Base-by-base conservation (phyloP, 768 basidiomycete genomes). In the Russula earlei region DNA sequence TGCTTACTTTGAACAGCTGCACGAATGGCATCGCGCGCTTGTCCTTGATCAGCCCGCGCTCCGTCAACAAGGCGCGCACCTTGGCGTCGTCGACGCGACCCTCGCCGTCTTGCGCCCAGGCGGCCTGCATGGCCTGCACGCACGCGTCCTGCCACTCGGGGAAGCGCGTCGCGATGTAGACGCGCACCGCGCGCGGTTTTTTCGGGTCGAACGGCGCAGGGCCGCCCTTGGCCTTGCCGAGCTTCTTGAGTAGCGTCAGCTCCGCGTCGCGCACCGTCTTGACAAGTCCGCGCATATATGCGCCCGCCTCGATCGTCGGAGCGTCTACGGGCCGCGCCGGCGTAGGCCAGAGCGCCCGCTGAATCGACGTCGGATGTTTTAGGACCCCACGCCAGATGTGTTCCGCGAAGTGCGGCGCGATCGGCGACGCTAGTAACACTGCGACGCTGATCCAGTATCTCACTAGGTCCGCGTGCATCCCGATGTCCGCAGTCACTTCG, bases 21-120 rank as follows among this genome's bases (percentile, higher is more conserved):
- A 93, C 81, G 72, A 95, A 97, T 6, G 94, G 94, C 95, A 97
- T 98, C 40, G 79, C 79, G 41, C 84, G 81, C 75, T 98, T 98
- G 73, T 98, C 92, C 78, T 96, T 97, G 72, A 93, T 84, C 68
- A 97, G 67, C 5, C 90, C 92, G 20, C 75, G 77, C 67, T 80
- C 75, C 9, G 76, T 77, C 67, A 98, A 67, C 62, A 79, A 62
- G 64, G 81, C 74, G 68, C 84, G 79, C 49, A 94, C 81, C 68
- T 83, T 84, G 36, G 72, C 82, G 66, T 97, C 93, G 66, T 99
- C 90, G 33, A 97, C 85, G 62, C 75, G 78, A 55, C 82, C 77
- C 25, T 73, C 72, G 51, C 31, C 72, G 52, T 72, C 70, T 52
- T 74, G 74, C 40, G 72, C 71, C 64, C 85, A 93, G 24, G 84